phyloP scores from a whole-genome alignment of 208 protist genomes.

The Endotrypanum monterogeii region DNA sequence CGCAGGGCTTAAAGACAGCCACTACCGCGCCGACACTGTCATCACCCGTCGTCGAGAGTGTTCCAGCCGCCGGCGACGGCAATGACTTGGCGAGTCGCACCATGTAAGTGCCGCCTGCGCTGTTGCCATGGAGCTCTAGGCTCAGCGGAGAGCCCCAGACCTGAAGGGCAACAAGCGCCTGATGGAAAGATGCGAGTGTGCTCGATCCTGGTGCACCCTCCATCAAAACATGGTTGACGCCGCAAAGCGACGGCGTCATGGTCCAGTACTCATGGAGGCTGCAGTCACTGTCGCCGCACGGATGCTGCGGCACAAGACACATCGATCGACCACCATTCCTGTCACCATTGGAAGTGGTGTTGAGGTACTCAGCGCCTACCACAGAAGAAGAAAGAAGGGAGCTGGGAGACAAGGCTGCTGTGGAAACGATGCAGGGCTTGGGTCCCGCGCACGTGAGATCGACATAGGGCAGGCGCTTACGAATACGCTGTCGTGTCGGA shows the following conservation, averaged over 20 bases:
- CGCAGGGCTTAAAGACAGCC: conserved; percentile 69
- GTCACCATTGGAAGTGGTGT: background rate
- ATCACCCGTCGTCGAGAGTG: background rate
- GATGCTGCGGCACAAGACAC: background rate
- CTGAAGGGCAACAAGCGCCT: conserved; percentile 19
- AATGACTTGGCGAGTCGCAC: conserved; percentile 26
- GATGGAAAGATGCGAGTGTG: background rate
- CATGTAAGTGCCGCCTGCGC: conserved; percentile 78
- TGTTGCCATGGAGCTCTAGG: conserved; percentile 50
- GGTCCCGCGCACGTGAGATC: background rate
- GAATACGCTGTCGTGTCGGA: background rate
- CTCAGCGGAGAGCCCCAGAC: conserved; percentile 21
- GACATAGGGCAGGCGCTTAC: background rate
- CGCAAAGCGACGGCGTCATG: conserved; percentile 30
- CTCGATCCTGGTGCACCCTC: background rate
- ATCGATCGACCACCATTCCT: background rate
- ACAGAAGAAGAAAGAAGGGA: background rate
- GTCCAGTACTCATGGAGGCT: conserved; percentile 7
- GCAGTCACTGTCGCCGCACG: background rate
- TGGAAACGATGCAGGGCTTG: background rate
- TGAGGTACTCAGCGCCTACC: background rate
- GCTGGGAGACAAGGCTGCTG: background rate
- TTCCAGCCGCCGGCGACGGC: background rate
- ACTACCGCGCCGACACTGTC: conserved; percentile 9
- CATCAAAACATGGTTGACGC: conserved; percentile 40